Base-by-base conservation (phyloP, 805 yeast species). In the Kregervanrija delftensis region DNA sequence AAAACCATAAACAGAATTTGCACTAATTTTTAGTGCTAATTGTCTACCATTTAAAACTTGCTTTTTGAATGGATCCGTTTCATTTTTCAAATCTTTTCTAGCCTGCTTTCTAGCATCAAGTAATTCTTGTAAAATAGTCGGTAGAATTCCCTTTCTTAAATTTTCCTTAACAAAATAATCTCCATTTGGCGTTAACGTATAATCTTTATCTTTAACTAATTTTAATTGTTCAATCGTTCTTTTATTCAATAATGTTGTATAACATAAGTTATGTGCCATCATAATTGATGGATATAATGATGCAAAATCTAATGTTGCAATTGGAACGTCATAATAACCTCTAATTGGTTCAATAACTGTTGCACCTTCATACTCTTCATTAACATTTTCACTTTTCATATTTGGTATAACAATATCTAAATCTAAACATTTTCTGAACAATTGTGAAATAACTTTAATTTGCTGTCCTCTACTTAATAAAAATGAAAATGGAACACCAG, bases 191-290 rank as follows among this genome's bases (percentile, higher is more conserved):
- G 98, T 85, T 33, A 72, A 67, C 1, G 85, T 81, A 61, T 91
- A 93, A 59, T 93, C 98, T 44, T 76, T 79, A 48, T 74, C 86
- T 49, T 83, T 79, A 37, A 73, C 69, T 35, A 95, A 67, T 0
- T 71, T 70, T 47, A 83, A 71, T 37, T 84, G 73, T 37, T 81
- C 77, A 36, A 88, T 82, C 0, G 93, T 76, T 37, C 74, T 77
- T 49, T 76, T 79, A 52, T 78, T 83, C 43, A 91, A 65, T 38
- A 93, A 68, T 0, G 99, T 90, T 0, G 99, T 93, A 63, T 93
- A 93, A 63, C 99, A 93, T 47, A 93, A 68, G 62, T 93, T 93
- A 65, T 93, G 98, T 0, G 99, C 99, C 95, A 95, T 93, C 96
- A 93, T 90, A 57, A 93, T 93, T 47, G 96, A 87, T 5, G 99